Evolutionary conservation across 352 stramenopile species (phyloP), one percentile per base, ranked within the genome.

Genomic region (Achlya hypogyna): DNA sequence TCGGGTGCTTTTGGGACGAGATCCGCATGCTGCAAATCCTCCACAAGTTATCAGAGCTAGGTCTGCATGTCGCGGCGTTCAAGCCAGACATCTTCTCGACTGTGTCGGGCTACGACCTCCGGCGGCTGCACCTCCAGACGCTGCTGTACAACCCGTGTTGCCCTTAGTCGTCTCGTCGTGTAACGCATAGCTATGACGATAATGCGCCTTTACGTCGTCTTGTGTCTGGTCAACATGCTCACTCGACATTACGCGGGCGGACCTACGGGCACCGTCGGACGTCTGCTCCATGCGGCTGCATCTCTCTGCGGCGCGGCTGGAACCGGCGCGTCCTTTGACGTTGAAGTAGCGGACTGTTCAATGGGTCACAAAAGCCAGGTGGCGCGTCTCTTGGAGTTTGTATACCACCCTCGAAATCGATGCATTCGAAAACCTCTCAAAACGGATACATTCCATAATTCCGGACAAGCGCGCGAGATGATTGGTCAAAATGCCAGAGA

Each of bases 81-180:
- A 69, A 69, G 32, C 63, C 63, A 22, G 63, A 69, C 32, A 63
- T 69, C 22, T 64, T 69, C n/a, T 59, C 53, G 2, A 18, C 14
- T 25, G 25, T 69, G 27, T 20, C 22, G 5, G 18, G 14, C 16
- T 49, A 65, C 32, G 42, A 69, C 42, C 47, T 66, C 42, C 47
- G 43, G 31, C 29, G 23, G 4, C 35, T 66, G 14, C 59, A 66
- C 31, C 59, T 66, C 16, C 47, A 53, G 28, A 53, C 20, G 31
- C 29, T 66, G 9, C 43, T 66, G 10, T 66, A 66, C 47, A 58
- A 66, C 47, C 59, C 59, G 9, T 22, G 38, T 20, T 56, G 25
- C 31, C 42, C 42, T 5, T 66, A 59, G 35, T 59, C 27, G 29
- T 38, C 25, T 56, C 49, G 31, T 10, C 49, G 6, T n/a, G n/a